Evolutionary conservation across 2,329 filamentous ascomycete genomes (phyloP).

Genomic region (Diplodia mutila): DNA sequence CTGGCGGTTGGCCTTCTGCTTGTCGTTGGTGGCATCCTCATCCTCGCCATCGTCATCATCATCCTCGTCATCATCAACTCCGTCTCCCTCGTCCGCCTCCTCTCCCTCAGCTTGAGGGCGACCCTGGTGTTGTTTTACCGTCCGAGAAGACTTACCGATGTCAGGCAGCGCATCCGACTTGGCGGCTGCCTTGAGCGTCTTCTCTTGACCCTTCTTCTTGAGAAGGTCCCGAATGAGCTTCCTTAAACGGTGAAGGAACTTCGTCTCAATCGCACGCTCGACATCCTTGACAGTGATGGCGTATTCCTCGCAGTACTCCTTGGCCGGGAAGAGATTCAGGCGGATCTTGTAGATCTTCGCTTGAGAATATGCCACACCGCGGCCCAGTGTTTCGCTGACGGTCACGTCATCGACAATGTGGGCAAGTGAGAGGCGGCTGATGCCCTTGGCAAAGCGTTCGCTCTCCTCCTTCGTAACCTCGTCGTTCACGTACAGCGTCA

Average conservation of each 20-base stretch:
- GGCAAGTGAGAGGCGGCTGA: conserved; percentile 81
- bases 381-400: conserved; percentile 78
- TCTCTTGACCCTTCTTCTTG: conserved; percentile 71
- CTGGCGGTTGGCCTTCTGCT: conserved; percentile 73
- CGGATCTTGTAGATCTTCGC: conserved; percentile 85
- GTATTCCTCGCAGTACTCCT: conserved; percentile 85
- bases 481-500: conserved; percentile 79
- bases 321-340: conserved; percentile 79
- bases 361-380: conserved; percentile 67
- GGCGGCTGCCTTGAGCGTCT: conserved; percentile 55
- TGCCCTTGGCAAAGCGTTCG: conserved; percentile 85
- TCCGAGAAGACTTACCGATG: conserved; percentile 67
- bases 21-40: conserved; percentile 69
- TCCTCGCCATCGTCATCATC: conserved; percentile 80
- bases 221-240: conserved; percentile 75
- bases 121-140: conserved; percentile 54
- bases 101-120: conserved; percentile 47
- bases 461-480: conserved; percentile 71
- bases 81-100: conserved; percentile 60
- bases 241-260: conserved; percentile 74
- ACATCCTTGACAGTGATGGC: conserved; percentile 81
- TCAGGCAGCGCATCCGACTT: conserved; percentile 71
- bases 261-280: conserved; percentile 75
- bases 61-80: conserved; percentile 62
- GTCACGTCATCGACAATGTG: conserved; percentile 81